Conservation (phyloP, 2,329 filamentous ascomycete genomes). For the Trichoderma koningiopsis region DNA sequence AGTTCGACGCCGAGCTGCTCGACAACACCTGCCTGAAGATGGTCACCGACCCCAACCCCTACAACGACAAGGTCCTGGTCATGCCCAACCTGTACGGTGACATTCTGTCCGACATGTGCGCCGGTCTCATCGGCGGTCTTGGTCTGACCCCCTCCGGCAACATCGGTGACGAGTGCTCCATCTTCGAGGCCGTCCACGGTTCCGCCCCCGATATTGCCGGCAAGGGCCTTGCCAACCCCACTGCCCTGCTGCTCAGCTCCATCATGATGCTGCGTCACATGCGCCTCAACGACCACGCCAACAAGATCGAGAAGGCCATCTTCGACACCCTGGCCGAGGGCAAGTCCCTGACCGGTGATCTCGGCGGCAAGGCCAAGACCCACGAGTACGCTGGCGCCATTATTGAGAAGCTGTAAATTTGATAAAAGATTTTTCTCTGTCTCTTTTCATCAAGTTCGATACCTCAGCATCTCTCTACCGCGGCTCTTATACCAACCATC, state of each 20-base stretch:
- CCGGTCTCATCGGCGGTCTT: conserved; percentile 95
- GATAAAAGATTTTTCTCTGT: background rate
- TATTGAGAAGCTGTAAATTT: conserved; percentile 66
- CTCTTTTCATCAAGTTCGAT: conserved; percentile 1
- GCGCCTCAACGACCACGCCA: conserved; percentile 81
- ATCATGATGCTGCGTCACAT: conserved; percentile 99
- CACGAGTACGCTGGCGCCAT: conserved; percentile 92
- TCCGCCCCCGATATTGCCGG: conserved; percentile 96
- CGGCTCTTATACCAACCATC: background rate
- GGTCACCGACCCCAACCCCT: conserved; percentile 91
- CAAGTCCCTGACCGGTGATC: conserved; percentile 92
- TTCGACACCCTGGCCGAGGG: conserved; percentile 95
- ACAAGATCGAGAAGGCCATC: conserved; percentile 89
- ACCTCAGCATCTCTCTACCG: conserved; percentile 6
- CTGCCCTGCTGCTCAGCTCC: conserved; percentile 88
- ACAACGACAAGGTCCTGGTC: conserved; percentile 99
- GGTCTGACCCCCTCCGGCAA: conserved; percentile 97
- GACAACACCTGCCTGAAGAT: conserved; percentile 99
- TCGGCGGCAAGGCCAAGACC: conserved; percentile 96
- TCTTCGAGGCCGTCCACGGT: conserved; percentile 99
- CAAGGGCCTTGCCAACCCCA: conserved; percentile 95
- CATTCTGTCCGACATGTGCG: conserved; percentile 99
- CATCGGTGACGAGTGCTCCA: conserved; percentile 98
- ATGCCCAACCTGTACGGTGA: conserved; percentile 99
- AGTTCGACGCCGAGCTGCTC: conserved; percentile 96